These are phyloP conservation scores for Xerocomellus amylosporus DNA, from an alignment of 768 basidiomycete genomes.

Conservation along the genomic window DNA sequence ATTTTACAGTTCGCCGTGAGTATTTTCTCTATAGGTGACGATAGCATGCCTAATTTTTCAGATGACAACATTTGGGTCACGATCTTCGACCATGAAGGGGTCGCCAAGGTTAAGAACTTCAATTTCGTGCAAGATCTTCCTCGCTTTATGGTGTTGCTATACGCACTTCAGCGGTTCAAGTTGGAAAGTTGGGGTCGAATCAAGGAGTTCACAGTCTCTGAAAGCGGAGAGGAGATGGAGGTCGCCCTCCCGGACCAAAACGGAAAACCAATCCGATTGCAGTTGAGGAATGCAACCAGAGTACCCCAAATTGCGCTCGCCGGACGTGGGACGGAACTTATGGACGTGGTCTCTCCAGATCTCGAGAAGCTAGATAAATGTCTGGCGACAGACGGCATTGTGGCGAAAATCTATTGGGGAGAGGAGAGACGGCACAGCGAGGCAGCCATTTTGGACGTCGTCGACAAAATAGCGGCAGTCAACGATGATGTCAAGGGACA, in stretches of 20 bases:
- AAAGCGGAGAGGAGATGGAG: background rate
- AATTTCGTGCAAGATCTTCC: background rate
- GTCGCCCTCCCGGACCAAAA: background rate
- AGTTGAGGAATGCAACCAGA: background rate
- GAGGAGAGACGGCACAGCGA: background rate
- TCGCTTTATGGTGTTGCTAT: background rate
- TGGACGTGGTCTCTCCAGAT: background rate
- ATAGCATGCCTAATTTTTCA: background rate
- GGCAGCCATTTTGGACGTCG: background rate
- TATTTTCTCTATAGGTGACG: background rate
- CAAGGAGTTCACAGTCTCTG: background rate
- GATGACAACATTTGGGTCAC: background rate
- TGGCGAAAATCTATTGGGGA: background rate
- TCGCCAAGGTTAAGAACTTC: background rate
- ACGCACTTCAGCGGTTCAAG: background rate
- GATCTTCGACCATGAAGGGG: background rate
- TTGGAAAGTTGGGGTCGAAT: background rate
- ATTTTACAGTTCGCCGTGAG: background rate
- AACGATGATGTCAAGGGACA: background rate
- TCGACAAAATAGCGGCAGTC: background rate
- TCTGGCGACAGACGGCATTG: background rate
- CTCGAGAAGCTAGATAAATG: background rate
- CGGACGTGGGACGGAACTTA: background rate
- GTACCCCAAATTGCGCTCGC: background rate
- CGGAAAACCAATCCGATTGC: background rate